phyloP scores from a whole-genome alignment of 1,284 basidiomycete species.

The Pseudozyma hubeiensis region DNA sequence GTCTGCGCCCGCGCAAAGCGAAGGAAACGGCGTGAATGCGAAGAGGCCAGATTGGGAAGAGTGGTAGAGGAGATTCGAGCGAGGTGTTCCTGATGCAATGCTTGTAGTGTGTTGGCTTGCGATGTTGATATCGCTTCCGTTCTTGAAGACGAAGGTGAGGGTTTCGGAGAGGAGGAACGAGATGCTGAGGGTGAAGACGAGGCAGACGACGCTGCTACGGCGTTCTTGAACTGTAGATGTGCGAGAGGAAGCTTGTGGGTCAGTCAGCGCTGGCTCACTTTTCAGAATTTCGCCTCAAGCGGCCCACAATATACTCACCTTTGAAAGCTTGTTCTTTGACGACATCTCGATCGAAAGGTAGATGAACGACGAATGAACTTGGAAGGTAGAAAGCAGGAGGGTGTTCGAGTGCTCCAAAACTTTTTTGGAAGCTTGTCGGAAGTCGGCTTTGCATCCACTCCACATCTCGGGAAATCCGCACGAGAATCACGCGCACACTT shows the following conservation, averaged over 20 bases:
- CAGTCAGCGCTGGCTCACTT: not conserved
- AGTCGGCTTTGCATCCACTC: slow-evolving; percentile 20
- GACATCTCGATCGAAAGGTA: slow-evolving; percentile 13
- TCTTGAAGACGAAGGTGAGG: not conserved
- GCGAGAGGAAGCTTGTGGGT: not conserved
- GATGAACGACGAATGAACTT: not conserved
- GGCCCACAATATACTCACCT: slow-evolving; percentile 8
- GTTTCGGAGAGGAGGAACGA: slow-evolving; percentile 1
- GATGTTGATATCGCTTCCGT: not conserved
- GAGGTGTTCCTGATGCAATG: slow-evolving; percentile 39
- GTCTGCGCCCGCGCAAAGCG: slow-evolving; percentile 16
- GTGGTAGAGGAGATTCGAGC: slow-evolving; percentile 18
- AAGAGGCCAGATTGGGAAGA: slow-evolving; percentile 28
- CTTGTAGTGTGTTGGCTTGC: slow-evolving; percentile 28
- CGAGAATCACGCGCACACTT: slow-evolving; percentile 13
- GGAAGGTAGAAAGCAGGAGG: not conserved
- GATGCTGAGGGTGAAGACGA: slow-evolving; percentile 5
- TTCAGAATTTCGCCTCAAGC: too few species aligned
- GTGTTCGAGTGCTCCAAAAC: not conserved
- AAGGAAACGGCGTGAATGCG: slow-evolving; percentile 33
- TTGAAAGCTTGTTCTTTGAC: slow-evolving; percentile 19
- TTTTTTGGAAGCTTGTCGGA: slow-evolving; percentile 17
- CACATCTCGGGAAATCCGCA: slow-evolving; percentile 30
- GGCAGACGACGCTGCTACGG: slow-evolving; percentile 23
- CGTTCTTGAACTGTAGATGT: slow-evolving; percentile 20